These are phyloP conservation scores for Penicillium glabrum DNA, from an alignment of 2,329 filamentous ascomycete species.

Conservation along the genomic window DNA sequence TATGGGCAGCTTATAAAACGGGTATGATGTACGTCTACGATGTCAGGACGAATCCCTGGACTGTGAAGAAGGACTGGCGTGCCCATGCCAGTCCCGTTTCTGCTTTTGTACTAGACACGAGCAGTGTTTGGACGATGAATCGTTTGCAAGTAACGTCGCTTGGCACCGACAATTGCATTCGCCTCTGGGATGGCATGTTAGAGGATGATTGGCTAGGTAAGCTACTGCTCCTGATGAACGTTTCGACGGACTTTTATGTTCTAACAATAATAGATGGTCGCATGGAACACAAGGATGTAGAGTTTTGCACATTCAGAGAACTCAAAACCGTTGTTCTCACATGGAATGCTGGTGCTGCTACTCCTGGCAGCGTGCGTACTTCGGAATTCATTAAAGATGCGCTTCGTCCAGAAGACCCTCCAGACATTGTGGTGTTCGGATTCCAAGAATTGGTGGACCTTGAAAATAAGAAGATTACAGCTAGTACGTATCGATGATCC, in stretches of 20 bases:
- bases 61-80: conserved; percentile 89
- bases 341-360: conserved; percentile 96
- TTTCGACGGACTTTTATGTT: background rate
- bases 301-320: conserved; percentile 84
- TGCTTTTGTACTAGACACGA: conserved; percentile 73
- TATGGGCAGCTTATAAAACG: conserved; percentile 95
- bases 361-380: conserved; percentile 80
- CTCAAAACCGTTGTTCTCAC: conserved; percentile 80
- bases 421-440: conserved; percentile 91
- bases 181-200: conserved; percentile 87
- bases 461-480: conserved; percentile 95
- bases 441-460: conserved; percentile 98
- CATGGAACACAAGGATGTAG: conserved; percentile 79
- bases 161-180: conserved; percentile 80
- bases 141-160: conserved; percentile 82
- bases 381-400: conserved; percentile 78
- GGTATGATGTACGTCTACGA: conserved; percentile 95
- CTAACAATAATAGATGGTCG: conserved; percentile 60
- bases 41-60: conserved; percentile 77
- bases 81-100: conserved; percentile 83
- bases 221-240: conserved; percentile 15
- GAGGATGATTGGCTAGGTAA: conserved; percentile 87
- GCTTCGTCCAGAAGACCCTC: conserved; percentile 71
- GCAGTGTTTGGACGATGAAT: conserved; percentile 82
- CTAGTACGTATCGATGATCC: conserved; percentile 58